Evolutionary conservation across 2,329 filamentous ascomycete species (phyloP), one percentile per base, ranked within the genome.

Genomic region (Claviceps purpurea): DNA sequence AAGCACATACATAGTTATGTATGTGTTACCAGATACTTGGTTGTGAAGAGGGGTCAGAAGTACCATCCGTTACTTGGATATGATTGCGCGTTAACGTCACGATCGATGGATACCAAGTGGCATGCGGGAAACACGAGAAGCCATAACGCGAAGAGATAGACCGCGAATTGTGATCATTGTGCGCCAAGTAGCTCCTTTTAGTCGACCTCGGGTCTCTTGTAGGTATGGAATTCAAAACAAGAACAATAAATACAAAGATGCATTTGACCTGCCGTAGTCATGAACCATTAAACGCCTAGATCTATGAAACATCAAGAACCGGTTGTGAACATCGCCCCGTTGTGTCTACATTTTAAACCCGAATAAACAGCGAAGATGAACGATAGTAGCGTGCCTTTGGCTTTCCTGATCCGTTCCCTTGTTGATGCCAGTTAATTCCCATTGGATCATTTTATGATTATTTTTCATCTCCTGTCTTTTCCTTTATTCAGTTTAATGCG

Each of bases 231-330:
- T 53, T 59, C 57, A 58, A 55, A 64, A 18, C 1, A 45, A 34
- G 13, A 26, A 45, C 43, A 46, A 26, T 16, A 47, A n/a, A 57
- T 63, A 59, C 52, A 57, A 64, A 59, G 55, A 61, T 62, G 62
- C 37, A 52, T 56, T 11, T 41, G 52, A 54, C 59, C 60, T 58
- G 58, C 58, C 56, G 53, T 56, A 59, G 57, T 59, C 60, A 60
- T 63, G 58, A 59, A 60, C 63, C 63, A 50, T 59, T 60, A 59
- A 67, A 67, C 65, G 65, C 65, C 65, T 56, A 61, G 59, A 63
- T 59, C 61, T 61, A 59, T 57, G 42, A 56, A 58, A 59, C 57
- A 58, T 57, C 58, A 37, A 43, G 10, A n/a, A n/a, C 22, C 39
- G 16, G 38, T 34, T 48, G 14, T 49, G 5, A 16, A 22, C 37